A percentile compares a stretch with the other conserved stretches of the same genome.
phyloP scores from a whole-genome alignment of 306 rosid genomes.

The Hylodesmum podocarpum region DNA sequence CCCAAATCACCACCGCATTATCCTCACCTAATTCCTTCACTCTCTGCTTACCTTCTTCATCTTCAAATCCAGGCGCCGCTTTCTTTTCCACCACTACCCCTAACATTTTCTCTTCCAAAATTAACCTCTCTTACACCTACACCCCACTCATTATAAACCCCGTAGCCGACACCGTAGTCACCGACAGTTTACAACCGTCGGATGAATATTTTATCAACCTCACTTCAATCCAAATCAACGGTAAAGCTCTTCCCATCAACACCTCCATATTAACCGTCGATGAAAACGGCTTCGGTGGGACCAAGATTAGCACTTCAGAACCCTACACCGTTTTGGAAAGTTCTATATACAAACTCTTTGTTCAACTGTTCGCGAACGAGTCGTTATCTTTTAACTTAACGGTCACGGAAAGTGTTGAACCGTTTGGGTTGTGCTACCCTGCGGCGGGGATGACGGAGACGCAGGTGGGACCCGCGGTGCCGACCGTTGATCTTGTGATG shows the following conservation, averaged over 20 bases:
- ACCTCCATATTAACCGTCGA: constrained; percentile 29
- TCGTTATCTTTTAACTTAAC: constrained; percentile 34
- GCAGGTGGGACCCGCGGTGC: constrained; percentile 56
- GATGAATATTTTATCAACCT: constrained; percentile 49
- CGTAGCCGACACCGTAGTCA: constrained; percentile 31
- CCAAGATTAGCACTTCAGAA: constrained; percentile 35
- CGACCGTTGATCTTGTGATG: constrained; percentile 53
- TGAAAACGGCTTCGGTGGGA: constrained; percentile 39
- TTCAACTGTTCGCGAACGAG: constrained; percentile 24
- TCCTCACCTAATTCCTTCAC: constrained; percentile 35
- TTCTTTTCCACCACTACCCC: constrained; percentile 40
- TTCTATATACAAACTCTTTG: constrained; percentile 25
- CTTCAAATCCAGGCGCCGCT: constrained; percentile 24
- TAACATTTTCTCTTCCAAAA: constrained; percentile 29
- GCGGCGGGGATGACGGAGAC: constrained; percentile 32
- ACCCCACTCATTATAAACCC: constrained; percentile 42
- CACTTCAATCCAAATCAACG: constrained; percentile 37
- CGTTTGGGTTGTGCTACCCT: constrained; percentile 41
- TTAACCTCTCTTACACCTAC: constrained; percentile 48
- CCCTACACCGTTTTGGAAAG: constrained; percentile 38
- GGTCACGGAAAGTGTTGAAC: constrained; percentile 30
- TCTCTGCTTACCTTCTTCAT: constrained; percentile 41
- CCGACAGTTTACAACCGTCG: constrained; percentile 35
- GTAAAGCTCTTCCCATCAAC: constrained; percentile 18
- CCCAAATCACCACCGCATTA: constrained; percentile 20